phyloP scores from a whole-genome alignment of 2,329 filamentous ascomycete genomes.

The Aspergillus proliferans region DNA sequence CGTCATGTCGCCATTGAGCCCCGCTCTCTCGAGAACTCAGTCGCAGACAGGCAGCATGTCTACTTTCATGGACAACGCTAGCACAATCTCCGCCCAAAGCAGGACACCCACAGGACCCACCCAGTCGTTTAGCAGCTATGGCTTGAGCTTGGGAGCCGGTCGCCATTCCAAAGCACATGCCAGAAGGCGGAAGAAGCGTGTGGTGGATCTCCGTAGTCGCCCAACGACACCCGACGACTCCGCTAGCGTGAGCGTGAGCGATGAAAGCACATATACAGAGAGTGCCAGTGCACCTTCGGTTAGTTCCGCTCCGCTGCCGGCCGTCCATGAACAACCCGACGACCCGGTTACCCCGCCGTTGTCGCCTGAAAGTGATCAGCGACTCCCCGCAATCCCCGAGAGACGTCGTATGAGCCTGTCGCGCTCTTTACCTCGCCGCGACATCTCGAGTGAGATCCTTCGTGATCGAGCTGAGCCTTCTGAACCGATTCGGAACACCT shows the following conservation, averaged over 20 bases:
- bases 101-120: conserved; percentile 38
- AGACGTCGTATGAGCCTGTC: conserved; percentile 25
- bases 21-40: conserved; percentile 55
- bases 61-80: conserved; percentile 67
- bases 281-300: conserved; percentile 40
- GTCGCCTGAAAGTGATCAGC: conserved; percentile 36
- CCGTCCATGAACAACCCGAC: conserved; percentile 55
- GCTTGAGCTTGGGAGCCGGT: conserved; percentile 34
- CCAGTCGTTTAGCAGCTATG: conserved; percentile 34
- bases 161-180: conserved; percentile 41
- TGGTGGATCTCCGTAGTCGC: conserved; percentile 39
- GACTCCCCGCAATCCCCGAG: conserved; percentile 31
- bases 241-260: conserved; percentile 31
- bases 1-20: conserved; percentile 39
- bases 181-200: conserved; percentile 43
- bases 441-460: conserved; percentile 13
- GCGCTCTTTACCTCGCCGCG: conserved; percentile 17
- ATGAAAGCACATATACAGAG: conserved; percentile 37
- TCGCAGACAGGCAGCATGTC: conserved; percentile 62
- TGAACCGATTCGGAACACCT: conserved; percentile 12
- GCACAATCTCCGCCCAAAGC: conserved; percentile 60
- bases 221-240: conserved; percentile 36
- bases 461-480: conserved; percentile 18
- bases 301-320: conserved; percentile 49
- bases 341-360: conserved; percentile 49